Evolutionary conservation across 2,329 filamentous ascomycete genomes (phyloP), one percentile per base, ranked within the genome.

Genomic region (Chalara sp.): DNA sequence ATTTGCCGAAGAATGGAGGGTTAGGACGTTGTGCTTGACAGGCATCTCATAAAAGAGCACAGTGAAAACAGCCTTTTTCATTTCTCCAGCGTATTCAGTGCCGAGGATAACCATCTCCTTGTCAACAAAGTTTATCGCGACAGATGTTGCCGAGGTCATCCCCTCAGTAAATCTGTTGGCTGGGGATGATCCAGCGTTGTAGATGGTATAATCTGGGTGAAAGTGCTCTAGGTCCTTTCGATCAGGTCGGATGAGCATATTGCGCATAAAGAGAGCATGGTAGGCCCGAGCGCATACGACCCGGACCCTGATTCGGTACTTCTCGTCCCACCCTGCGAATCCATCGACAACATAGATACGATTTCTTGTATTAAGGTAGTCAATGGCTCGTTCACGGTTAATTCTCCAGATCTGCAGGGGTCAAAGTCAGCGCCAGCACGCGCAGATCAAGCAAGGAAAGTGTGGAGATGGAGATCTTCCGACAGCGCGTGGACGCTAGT

Each of bases 31-130:
- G 83, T 99, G 93, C 84, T 96, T 96, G 69, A 99, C 89, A 56
- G 93, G 93, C 91, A 97, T 99, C 79, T 99, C 93, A 79, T 97
- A 99, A 82, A 96, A 99, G 69, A 99, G 84, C 47, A 99, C 90
- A 45, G 93, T 99, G 81, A 99, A 99, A 72, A 99, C 82, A 63
- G 92, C 91, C 79, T 96, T 96, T n/a, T 96, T 96, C 88, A 93
- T 92, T 76, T 92, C 88, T 65, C 92, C 92, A 52, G 93, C 93
- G 68, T 99, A 99, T 76, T 99, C 93, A 35, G 93, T 99, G 70
- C 93, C 93, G 52, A 99, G 84, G 69, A 99, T 99, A 62, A 99
- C 93, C 93, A 99, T 99, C 81, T 99, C 93, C 85, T 96, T 96
- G 68, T 96, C 91, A 68, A 87, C 87, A 65, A 99, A 99, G 84